A percentile compares a stretch with the other conserved stretches of the same genome.
These are phyloP conservation scores for Chlorella sp. DNA, from an alignment of 139 green algal species.

Conservation along the genomic window DNA sequence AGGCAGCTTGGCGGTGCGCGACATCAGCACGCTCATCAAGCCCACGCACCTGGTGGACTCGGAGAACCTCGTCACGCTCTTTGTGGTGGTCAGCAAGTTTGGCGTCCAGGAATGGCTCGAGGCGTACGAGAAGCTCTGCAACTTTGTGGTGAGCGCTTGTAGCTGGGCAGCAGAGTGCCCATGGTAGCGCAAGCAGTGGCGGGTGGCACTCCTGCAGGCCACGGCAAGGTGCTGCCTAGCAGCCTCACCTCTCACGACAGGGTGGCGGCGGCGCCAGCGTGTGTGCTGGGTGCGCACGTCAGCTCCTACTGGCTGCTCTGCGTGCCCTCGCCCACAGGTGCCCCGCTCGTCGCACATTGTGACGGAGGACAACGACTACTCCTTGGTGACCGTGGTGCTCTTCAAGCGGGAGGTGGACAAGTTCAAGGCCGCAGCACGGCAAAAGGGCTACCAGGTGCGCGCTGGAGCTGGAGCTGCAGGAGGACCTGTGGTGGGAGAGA, in stretches of 20 bases:
- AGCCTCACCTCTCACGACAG: too few species aligned
- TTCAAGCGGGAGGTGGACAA: slow-evolving; percentile 86
- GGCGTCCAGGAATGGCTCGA: slow-evolving; percentile 74
- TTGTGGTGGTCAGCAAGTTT: slow-evolving; percentile 84
- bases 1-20: slow-evolving; percentile 80
- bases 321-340: slow-evolving; percentile 52
- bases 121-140: slow-evolving; percentile 82
- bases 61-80: slow-evolving; percentile 90
- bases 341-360: slow-evolving; percentile 64
- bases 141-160: slow-evolving; percentile 85
- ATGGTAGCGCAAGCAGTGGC: too few species aligned
- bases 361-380: slow-evolving; percentile 87
- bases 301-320: too few species aligned
- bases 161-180: too few species aligned
- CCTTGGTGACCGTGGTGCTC: slow-evolving; percentile 77
- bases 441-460: slow-evolving; percentile 79
- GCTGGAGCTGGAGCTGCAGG: too few species aligned
- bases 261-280: too few species aligned
- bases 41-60: slow-evolving; percentile 65
- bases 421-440: slow-evolving; percentile 84
- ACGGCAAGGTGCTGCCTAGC: too few species aligned
- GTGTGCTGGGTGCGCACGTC: too few species aligned
- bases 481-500: too few species aligned
- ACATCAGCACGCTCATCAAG: slow-evolving; percentile 55
- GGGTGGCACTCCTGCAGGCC: too few species aligned